Conservation (phyloP, 139 green algal genomes). For the Bryopsis sp. region DNA sequence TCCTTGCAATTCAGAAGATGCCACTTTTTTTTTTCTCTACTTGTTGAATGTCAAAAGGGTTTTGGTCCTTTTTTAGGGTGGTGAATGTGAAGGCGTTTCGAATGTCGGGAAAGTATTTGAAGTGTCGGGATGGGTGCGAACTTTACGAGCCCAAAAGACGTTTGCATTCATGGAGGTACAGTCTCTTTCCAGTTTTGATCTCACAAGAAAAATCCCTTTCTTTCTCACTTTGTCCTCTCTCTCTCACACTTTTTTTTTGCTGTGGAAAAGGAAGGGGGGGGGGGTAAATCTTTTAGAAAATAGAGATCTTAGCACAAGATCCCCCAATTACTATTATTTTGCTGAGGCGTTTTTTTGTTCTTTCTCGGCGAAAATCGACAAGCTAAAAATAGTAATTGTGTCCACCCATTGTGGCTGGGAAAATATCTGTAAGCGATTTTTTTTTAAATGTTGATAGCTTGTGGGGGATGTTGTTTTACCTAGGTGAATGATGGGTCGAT, state of each 20-base stretch:
- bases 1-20: too few species aligned
- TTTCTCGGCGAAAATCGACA: neutral
- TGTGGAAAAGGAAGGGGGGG: neutral
- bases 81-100: neutral
- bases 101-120: slow-evolving; percentile 17
- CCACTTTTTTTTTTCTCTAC: too few species aligned
- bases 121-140: slow-evolving; percentile 39
- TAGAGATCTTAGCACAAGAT: neutral
- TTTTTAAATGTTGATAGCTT: too few species aligned
- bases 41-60: too few species aligned
- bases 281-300: neutral
- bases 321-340: neutral
- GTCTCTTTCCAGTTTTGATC: neutral
- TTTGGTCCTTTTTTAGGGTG: slow-evolving; percentile 16
- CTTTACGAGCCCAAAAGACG: slow-evolving; percentile 33
- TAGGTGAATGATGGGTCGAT: slow-evolving; percentile 40
- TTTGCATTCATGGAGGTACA: slow-evolving; percentile 42
- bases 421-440: neutral
- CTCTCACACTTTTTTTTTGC: too few species aligned
- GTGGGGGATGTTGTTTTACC: too few species aligned
- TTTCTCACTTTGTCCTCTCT: too few species aligned
- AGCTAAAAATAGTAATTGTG: neutral
- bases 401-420: slow-evolving; percentile 8
- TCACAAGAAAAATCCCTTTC: neutral
- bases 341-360: neutral